A percentile compares a stretch with the other conserved stretches of the same genome.
phyloP scores from a whole-genome alignment of 352 stramenopile genomes.

The Phytophthora pluvialis region DNA sequence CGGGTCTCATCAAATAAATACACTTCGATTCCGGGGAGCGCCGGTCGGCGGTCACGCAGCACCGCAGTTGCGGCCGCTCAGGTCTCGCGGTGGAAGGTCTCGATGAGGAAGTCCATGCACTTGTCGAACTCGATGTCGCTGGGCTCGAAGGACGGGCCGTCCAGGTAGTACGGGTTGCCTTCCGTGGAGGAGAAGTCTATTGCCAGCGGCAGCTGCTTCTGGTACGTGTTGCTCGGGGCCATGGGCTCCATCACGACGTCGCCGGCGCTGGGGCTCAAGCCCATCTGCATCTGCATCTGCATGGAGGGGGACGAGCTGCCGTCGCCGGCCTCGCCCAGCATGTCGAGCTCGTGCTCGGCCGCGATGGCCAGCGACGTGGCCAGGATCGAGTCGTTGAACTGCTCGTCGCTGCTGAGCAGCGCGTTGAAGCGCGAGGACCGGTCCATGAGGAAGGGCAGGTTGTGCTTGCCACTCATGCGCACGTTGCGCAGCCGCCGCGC shows the following conservation, averaged over 20 bases:
- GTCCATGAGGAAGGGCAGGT: slow-evolving; percentile 71
- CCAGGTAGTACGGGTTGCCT: slow-evolving; percentile 55
- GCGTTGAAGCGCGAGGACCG: slow-evolving; percentile 75
- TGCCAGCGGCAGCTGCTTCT: slow-evolving; percentile 50
- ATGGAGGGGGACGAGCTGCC: slow-evolving; percentile 42
- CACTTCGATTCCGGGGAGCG: slow-evolving; percentile 36
- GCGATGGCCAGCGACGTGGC: slow-evolving; percentile 77
- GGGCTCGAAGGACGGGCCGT: slow-evolving; percentile 49
- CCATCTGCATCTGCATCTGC: slow-evolving; percentile 34
- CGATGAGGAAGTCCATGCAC: slow-evolving; percentile 85
- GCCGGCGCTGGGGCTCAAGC: slow-evolving; percentile 13
- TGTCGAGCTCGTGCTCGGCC: slow-evolving; percentile 71
- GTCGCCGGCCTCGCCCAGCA: slow-evolving; percentile 58
- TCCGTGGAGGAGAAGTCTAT: slow-evolving; percentile 58
- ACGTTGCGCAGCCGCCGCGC: slow-evolving; percentile 71
- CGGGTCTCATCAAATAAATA: slow-evolving; percentile 50
- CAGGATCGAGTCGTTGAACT: slow-evolving; percentile 84
- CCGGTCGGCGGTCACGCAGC: background rate
- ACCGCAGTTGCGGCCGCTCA: slow-evolving; percentile 18
- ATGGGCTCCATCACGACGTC: slow-evolving; percentile 34
- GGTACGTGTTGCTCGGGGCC: slow-evolving; percentile 50
- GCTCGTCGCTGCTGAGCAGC: slow-evolving; percentile 74
- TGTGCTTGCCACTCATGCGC: slow-evolving; percentile 71
- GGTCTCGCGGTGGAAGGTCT: slow-evolving; percentile 64
- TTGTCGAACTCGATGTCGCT: slow-evolving; percentile 80